Evolutionary conservation across 257 asterid genomes (phyloP).

Genomic region (Ilex aquifolium): DNA sequence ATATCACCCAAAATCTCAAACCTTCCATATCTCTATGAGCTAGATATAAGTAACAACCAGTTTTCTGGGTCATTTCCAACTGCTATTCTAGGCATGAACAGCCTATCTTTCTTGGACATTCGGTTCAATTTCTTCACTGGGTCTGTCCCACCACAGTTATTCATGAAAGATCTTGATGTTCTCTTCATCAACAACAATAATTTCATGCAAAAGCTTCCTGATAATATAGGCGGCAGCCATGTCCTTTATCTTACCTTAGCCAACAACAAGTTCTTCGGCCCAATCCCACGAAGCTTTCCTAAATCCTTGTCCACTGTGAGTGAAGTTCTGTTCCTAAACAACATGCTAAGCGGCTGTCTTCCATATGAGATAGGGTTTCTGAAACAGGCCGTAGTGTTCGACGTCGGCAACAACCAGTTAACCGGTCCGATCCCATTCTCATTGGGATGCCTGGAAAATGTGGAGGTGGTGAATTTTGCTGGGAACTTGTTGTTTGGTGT

Average conservation of each 20-base stretch:
- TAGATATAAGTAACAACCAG: slow-evolving; percentile 69
- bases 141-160: slow-evolving; percentile 52
- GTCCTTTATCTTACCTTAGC: slow-evolving; percentile 51
- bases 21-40: slow-evolving; percentile 60
- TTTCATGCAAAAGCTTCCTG: slow-evolving; percentile 47
- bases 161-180: slow-evolving; percentile 39
- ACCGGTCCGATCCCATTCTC: slow-evolving; percentile 61
- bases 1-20: slow-evolving; percentile 35
- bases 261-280: slow-evolving; percentile 64
- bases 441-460: slow-evolving; percentile 45
- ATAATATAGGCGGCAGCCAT: slow-evolving; percentile 18
- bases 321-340: slow-evolving; percentile 52
- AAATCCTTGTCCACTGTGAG: slow-evolving; percentile 24
- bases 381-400: slow-evolving; percentile 40
- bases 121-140: slow-evolving; percentile 70
- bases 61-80: slow-evolving; percentile 62
- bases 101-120: slow-evolving; percentile 50
- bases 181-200: slow-evolving; percentile 65
- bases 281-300: slow-evolving; percentile 44
- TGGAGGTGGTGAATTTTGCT: slow-evolving; percentile 54
- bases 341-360: slow-evolving; percentile 49
- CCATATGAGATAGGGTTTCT: slow-evolving; percentile 61
- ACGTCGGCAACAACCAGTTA: slow-evolving; percentile 43
- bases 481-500: slow-evolving; percentile 47
- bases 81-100: slow-evolving; percentile 36